Percentiles rank a stretch among this genome's conserved stretches.
Conservation (phyloP, 1,284 basidiomycete genomes). For the Rhizoctonia solani region DNA sequence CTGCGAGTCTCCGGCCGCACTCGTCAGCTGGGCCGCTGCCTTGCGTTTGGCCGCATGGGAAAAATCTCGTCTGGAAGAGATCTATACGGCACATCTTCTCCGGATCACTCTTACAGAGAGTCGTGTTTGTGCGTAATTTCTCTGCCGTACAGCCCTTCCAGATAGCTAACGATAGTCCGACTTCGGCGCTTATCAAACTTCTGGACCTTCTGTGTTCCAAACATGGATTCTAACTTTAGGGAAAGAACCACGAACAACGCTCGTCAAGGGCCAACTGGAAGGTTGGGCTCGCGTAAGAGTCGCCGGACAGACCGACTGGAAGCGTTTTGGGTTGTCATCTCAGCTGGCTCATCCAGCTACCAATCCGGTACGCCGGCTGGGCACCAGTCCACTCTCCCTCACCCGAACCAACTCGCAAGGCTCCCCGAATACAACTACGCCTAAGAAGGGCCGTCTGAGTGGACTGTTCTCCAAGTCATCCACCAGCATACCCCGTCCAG, state of each 20-base stretch:
- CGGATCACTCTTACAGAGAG: conserved; percentile 65
- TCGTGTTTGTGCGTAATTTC: conserved; percentile 49
- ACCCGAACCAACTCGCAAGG: conserved; percentile 4
- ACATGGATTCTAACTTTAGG: conserved; percentile 49
- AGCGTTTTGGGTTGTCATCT: conserved; percentile 86
- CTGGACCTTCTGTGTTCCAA: too few relatives aligned
- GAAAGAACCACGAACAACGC: conserved; percentile 65
- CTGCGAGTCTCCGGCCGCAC: conserved; percentile 68
- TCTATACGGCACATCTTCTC: conserved; percentile 94
- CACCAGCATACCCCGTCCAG: conserved; percentile 22
- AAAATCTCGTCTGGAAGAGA: conserved; percentile 92
- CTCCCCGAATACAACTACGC: background rate
- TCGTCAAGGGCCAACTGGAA: conserved; percentile 79
- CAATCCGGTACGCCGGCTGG: conserved; percentile 40
- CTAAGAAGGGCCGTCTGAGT: conserved; percentile 34
- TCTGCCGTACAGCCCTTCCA: conserved; percentile 15
- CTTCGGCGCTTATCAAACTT: conserved; percentile 18
- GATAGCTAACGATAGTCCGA: conserved; percentile 3
- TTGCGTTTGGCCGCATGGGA: conserved; percentile 94
- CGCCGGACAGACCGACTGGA: conserved; percentile 96
- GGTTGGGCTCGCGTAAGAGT: conserved; percentile 92
- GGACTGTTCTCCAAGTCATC: conserved; percentile 10
- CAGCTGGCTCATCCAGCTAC: conserved; percentile 42
- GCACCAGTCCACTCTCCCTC: conserved; percentile 39
- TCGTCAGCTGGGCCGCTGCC: conserved; percentile 90